Evolutionary conservation across 2,329 filamentous ascomycete genomes (phyloP), one percentile per base, ranked within the genome.

Genomic region (Neofusicoccum laricinum): DNA sequence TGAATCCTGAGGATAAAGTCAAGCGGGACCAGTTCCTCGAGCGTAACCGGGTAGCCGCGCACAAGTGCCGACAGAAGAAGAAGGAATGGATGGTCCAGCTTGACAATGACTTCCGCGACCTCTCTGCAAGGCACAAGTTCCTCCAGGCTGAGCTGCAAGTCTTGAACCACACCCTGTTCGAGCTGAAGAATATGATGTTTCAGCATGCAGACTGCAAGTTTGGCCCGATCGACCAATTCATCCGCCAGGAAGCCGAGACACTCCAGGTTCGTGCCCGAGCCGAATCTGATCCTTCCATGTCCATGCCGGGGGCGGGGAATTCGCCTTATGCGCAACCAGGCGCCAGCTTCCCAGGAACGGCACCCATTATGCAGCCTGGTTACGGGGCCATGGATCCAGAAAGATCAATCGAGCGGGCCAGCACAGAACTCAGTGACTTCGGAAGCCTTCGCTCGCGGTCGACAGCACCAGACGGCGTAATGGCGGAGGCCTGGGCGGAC

Each of bases 11-110:
- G n/a, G 45, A 53, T 12, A 30, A 25, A 10, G 49, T 49, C 7
- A 65, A 58, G 34, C 57, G 65, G 14, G 48, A 65, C n/a, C 34
- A 49, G 3, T 63, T 66, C 69, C 81, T 91, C 0, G 87, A 90
- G 75, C 85, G 89, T 66, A 93, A 93, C 73, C 83, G 90, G 10
- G 78, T 90, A 2, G 90, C 90, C 0, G 90, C 90, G 1, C 89
- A 87, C 73, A 92, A 91, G 72, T 92, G 89, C 71, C 85, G 90
- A 3, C 85, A 89, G 70, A 91, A 90, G 77, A 86, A 87, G 75
- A 87, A 87, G 73, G 82, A 84, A 66, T 84, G 84, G 69, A 83
- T 81, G 40, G 77, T 81, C 63, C 71, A 78, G 41, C 79, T 86
- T 14, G 84, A 86, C 67, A 74, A 74, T 36, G 76, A 76, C 53